Conservation (phyloP, 805 yeast genomes). For the Wickerhamomyces strasburgensis region DNA sequence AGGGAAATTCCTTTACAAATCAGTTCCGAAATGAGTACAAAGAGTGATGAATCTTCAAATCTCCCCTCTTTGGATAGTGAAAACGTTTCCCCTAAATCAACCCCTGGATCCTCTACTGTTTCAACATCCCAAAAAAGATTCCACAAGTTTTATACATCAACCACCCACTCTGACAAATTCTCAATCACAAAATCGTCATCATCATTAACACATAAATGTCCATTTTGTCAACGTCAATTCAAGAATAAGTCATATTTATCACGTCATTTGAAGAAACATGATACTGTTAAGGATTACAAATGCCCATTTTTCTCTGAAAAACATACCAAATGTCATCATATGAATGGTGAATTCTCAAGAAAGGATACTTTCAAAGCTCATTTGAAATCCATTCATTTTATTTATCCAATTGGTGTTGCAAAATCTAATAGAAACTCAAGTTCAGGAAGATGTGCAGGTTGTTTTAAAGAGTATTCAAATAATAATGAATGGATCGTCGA, state of each 20-base stretch:
- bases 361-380: constrained; percentile 81
- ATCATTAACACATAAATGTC: constrained; percentile 39
- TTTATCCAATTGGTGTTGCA: constrained; percentile 66
- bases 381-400: constrained; percentile 71
- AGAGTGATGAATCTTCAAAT: background rate
- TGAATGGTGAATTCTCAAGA: constrained; percentile 67
- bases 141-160: constrained; percentile 19
- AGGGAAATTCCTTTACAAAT: constrained; percentile 19
- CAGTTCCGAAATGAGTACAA: constrained; percentile 9
- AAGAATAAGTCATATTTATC: constrained; percentile 77
- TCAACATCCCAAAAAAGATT: constrained; percentile 12
- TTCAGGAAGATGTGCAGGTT: constrained; percentile 63
- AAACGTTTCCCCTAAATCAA: no score
- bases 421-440: constrained; percentile 57
- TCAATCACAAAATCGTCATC: constrained; percentile 10
- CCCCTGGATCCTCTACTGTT: constrained; percentile 1
- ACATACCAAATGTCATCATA: constrained; percentile 48
- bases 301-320: constrained; percentile 62
- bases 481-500: constrained; percentile 64
- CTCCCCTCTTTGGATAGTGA: background rate
- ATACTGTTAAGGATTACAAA: constrained; percentile 64
- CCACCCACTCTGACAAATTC: background rate
- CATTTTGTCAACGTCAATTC: constrained; percentile 65
- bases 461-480: constrained; percentile 49
- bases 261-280: constrained; percentile 79